These are phyloP conservation scores for Zostera marina DNA, from an alignment of 116 monocot genomes.

Conservation along the genomic window DNA sequence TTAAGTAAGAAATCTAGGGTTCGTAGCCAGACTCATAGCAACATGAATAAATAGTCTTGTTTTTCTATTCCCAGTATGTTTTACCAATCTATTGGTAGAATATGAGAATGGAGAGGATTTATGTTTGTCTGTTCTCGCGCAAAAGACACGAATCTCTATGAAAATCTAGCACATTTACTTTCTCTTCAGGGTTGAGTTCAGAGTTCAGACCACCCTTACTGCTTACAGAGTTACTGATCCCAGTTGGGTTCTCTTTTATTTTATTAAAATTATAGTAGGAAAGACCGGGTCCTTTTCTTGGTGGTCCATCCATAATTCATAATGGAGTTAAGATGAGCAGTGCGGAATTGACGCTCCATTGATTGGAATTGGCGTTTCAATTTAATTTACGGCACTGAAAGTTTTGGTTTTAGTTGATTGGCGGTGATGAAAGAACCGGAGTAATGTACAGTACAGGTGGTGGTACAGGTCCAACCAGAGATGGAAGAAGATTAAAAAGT, in stretches of 20 bases:
- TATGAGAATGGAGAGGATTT: not conserved
- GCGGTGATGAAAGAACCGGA: not conserved
- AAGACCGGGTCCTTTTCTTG: not conserved
- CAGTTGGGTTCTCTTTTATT: not conserved
- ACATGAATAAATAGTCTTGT: too few species aligned
- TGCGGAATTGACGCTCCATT: not conserved
- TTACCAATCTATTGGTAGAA: too few species aligned
- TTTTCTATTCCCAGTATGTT: too few species aligned
- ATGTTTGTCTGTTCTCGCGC: too few species aligned
- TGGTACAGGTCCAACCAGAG: not conserved
- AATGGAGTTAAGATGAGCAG: too few species aligned
- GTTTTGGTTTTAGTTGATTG: not conserved
- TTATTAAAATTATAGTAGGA: not conserved
- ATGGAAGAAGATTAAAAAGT: not conserved
- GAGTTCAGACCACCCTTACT: not conserved
- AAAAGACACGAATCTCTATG: constrained; percentile 3
- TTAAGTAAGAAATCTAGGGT: too few species aligned
- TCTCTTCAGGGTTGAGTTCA: not conserved
- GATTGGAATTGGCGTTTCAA: not conserved
- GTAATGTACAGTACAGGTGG: constrained; percentile 1
- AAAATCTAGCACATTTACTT: constrained; percentile 1
- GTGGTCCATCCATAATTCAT: not conserved
- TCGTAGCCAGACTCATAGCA: too few species aligned
- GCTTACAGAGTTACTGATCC: constrained; percentile 1
- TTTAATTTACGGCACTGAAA: too few species aligned